phyloP scores from a whole-genome alignment of 169 alveolate species.

The Perkinsus olseni region DNA sequence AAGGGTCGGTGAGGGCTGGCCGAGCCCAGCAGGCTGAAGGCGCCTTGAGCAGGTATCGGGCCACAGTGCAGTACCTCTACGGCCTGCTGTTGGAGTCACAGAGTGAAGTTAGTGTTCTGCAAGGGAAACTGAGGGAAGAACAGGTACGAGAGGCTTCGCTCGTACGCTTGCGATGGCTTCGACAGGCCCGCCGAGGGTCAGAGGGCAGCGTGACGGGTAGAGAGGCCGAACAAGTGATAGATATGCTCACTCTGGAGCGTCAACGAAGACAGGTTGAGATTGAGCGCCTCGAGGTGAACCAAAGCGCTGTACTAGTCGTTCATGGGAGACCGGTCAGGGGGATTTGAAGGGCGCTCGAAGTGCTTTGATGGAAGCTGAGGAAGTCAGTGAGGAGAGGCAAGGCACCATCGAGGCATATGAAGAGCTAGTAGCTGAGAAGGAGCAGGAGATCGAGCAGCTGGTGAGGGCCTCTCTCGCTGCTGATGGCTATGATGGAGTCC shows the following conservation, averaged over 20 bases:
- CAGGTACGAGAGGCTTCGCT: too few species aligned
- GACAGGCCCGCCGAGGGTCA: background rate
- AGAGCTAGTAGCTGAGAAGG: background rate
- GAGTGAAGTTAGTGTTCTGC: background rate
- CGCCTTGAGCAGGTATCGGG: background rate
- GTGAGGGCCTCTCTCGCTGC: too few species aligned
- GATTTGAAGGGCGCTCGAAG: background rate
- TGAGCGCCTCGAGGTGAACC: background rate
- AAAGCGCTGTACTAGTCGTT: background rate
- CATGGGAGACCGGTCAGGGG: background rate
- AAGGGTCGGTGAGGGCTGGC: background rate
- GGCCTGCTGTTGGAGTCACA: background rate
- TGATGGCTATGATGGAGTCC: too few species aligned
- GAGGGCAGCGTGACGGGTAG: background rate
- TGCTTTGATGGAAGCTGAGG: background rate
- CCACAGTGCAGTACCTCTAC: background rate
- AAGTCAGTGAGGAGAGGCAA: background rate
- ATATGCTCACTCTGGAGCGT: background rate
- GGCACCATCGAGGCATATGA: background rate
- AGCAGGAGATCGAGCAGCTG: background rate
- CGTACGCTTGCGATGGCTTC: too few species aligned
- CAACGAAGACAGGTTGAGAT: background rate
- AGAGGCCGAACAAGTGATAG: background rate
- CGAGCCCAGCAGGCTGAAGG: background rate
- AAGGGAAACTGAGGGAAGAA: background rate